Evolutionary conservation across 1,139 yeast species (phyloP).

Genomic region (Zhuliangozyma parablackwelliae): DNA sequence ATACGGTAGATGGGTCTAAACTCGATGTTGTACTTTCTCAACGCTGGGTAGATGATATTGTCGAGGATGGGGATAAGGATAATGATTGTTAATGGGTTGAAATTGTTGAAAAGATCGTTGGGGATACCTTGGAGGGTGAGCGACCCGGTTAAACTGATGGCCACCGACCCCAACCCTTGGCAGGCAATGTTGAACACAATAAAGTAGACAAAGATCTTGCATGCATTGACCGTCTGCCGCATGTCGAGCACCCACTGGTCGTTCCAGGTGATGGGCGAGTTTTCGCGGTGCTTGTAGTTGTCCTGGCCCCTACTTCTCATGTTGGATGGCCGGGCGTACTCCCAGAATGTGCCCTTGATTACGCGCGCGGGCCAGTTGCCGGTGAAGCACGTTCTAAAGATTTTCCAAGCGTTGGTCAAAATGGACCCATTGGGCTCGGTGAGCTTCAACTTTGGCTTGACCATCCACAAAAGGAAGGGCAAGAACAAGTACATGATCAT

Average conservation of each 20-base stretch:
- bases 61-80: conserved; percentile 63
- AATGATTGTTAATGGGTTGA: conserved; percentile 65
- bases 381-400: conserved; percentile 13
- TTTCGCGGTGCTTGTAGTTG: conserved; percentile 21
- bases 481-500: conserved; percentile 45
- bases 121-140: conserved; percentile 67
- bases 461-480: conserved; percentile 40
- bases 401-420: conserved; percentile 26
- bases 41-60: conserved; percentile 50
- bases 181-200: conserved; percentile 61
- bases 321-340: conserved; percentile 49
- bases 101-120: conserved; percentile 63
- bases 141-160: conserved; percentile 63
- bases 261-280: conserved; percentile 39
- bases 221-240: conserved; percentile 53
- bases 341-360: conserved; percentile 42
- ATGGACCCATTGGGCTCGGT: conserved; percentile 47
- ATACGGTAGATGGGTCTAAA: conserved; percentile 37
- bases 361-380: conserved; percentile 17
- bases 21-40: conserved; percentile 43
- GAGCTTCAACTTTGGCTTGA: conserved; percentile 34
- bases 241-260: conserved; percentile 62
- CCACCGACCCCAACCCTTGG: conserved; percentile 60
- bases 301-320: conserved; percentile 42
- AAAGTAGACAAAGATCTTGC: conserved; percentile 60